These are phyloP conservation scores for Tulasnella sp. DNA, from an alignment of 768 basidiomycete genomes.

Conservation along the genomic window DNA sequence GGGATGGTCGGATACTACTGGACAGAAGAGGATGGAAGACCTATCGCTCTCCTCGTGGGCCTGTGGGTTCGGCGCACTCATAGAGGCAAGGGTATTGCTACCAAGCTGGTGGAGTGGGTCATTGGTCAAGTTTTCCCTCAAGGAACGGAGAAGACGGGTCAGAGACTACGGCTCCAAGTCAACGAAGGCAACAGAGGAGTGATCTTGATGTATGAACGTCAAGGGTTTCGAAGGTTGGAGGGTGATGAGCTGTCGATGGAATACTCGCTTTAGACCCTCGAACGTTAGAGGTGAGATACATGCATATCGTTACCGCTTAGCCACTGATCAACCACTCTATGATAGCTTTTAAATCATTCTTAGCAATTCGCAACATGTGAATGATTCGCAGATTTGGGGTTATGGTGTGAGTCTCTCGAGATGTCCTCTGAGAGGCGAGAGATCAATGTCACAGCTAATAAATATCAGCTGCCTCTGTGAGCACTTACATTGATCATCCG, in stretches of 20 bases:
- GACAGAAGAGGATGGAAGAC: background rate
- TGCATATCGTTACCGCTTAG: too few species aligned
- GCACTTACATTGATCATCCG: background rate
- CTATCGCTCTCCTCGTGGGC: background rate
- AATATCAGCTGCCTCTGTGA: too few species aligned
- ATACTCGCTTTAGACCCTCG: background rate
- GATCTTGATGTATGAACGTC: background rate
- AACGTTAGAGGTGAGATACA: too few species aligned
- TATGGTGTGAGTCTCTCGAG: background rate
- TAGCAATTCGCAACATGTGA: too few species aligned
- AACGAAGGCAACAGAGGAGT: background rate
- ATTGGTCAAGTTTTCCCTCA: background rate
- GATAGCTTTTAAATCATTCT: too few species aligned
- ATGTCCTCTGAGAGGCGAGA: background rate
- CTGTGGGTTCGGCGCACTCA: background rate
- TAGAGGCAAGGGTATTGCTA: background rate
- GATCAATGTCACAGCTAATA: too few species aligned
- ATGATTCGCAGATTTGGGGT: too few species aligned
- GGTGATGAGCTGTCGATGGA: background rate
- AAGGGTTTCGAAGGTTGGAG: background rate
- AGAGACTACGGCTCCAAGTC: background rate
- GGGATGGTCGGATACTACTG: background rate
- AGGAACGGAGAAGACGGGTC: background rate
- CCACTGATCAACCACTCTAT: too few species aligned
- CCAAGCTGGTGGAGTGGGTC: background rate